Base-by-base conservation (phyloP, 129 eudicot genomes). In the Mikania micrantha region DNA sequence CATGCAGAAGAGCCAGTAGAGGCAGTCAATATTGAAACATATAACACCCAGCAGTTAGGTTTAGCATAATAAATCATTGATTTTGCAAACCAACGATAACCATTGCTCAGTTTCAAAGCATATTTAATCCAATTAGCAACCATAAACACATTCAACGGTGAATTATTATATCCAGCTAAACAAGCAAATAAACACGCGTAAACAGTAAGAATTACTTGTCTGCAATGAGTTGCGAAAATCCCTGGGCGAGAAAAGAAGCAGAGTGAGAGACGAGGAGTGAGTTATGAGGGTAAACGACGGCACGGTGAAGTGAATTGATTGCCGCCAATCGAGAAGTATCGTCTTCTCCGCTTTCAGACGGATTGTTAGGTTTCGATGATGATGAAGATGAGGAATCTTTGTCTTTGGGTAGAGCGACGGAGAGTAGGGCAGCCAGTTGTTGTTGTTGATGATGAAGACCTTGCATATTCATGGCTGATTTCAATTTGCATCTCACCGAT, bases 381-480 rank as follows among this genome's bases (percentile, higher is more conserved):
- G 81, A 35, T 41, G 79, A 38, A 36, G 76, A 39, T 6, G 83
- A 52, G 52, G 87, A 27, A 4, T 74, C 25, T 60, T 65, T 72
- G 75, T 83, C 87, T 40, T 83, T 82, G 39, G 94, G 90, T 10
- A 81, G 83, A 56, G 97, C 97, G 65, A 81, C 94, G 50, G 94
- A 73, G 63, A 91, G 90, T n/a, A 91, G 87, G 60, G 97, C 90
- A 16, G 85, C 91, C 17, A 91, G 63, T 64, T 91, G 97, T 53
- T 91, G 97, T 62, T 91, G 96, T 29, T 88, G 97, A 74, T 91
- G 97, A 69, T 91, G 96, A 74, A 91, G 85, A 38, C 96, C 88
- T 82, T 91, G 97, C 96, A 91, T 91, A 83, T 31, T 84, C 63
- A 67, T 66, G 53, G 32, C 49, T 65, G 0, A 41, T 29, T 48